These are phyloP conservation scores for Phlebiopsis flavidoalba DNA, from an alignment of 768 basidiomycete species.

Conservation along the genomic window DNA sequence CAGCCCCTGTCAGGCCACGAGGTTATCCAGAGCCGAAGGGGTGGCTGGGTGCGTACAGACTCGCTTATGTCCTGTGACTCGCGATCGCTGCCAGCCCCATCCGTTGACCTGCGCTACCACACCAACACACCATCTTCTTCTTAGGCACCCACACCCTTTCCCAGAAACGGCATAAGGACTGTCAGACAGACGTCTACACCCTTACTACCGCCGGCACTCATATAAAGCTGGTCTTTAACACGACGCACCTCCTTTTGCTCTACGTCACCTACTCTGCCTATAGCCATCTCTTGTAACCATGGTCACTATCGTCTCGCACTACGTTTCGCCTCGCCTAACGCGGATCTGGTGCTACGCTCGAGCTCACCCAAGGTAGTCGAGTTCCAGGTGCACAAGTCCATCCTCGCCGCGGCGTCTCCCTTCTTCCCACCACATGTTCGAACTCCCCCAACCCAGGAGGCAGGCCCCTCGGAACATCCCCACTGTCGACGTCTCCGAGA, in stretches of 20 bases:
- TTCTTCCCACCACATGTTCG: slow-evolving; percentile 12
- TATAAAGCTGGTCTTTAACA: background rate
- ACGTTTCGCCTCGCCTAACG: slow-evolving; percentile 41
- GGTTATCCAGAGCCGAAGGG: background rate
- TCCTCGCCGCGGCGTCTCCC: slow-evolving; percentile 11
- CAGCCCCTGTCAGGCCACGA: background rate
- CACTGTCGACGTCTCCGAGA: slow-evolving; percentile 5
- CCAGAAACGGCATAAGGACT: background rate
- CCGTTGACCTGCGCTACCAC: background rate
- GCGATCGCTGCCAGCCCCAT: background rate
- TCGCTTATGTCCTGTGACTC: background rate
- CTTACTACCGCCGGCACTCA: background rate
- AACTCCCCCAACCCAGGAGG: slow-evolving; percentile 1
- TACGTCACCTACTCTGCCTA: background rate
- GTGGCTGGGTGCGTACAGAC: background rate
- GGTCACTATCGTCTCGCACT: slow-evolving; percentile 8
- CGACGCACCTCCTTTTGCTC: background rate
- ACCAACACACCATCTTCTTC: background rate
- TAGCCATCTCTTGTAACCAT: background rate
- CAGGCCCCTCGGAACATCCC: background rate
- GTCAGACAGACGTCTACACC: background rate
- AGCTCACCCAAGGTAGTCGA: slow-evolving; percentile 54
- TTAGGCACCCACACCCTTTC: background rate
- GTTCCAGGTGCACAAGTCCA: slow-evolving; percentile 7
- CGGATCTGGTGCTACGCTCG: slow-evolving; percentile 51